Percentiles rank a stretch among this genome's conserved stretches.
These are phyloP conservation scores for Venustampulla echinocandica DNA, from an alignment of 495 filamentous ascomycete species.

Conservation along the genomic window DNA sequence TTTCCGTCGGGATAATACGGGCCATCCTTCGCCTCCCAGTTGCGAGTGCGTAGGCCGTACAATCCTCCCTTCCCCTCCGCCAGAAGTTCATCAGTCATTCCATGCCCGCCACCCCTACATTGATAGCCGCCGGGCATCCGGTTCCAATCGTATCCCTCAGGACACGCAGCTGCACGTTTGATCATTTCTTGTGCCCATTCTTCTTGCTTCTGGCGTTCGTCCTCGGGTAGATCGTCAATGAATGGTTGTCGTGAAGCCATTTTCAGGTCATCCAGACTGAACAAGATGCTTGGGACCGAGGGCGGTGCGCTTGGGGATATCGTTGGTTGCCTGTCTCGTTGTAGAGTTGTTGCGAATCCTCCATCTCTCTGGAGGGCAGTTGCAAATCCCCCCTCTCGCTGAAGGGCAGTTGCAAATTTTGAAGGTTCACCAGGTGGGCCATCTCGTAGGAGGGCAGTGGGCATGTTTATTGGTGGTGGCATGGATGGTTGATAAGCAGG, in stretches of 20 bases:
- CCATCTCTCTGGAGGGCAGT: too few species aligned
- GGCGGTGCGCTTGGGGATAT: not conserved
- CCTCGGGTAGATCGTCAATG: not conserved
- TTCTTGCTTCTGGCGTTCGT: constrained; percentile 1
- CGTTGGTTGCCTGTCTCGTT: too few species aligned
- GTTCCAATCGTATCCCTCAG: not conserved
- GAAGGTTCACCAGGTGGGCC: too few species aligned
- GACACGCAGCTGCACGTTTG: not conserved
- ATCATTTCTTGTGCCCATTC: constrained; percentile 6
- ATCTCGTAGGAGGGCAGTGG: too few species aligned
- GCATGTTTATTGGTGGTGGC: too few species aligned
- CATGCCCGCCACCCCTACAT: constrained; percentile 8
- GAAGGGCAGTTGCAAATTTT: too few species aligned
- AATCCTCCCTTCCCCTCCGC: constrained; percentile 9
- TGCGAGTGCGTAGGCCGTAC: not conserved
- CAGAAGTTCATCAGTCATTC: constrained; percentile 7
- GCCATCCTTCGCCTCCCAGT: not conserved
- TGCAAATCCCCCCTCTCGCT: too few species aligned
- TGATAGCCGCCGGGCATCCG: constrained; percentile 2
- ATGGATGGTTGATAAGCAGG: too few species aligned
- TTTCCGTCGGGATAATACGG: not conserved
- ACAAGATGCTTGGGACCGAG: not conserved
- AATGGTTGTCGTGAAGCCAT: not conserved
- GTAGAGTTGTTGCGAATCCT: too few species aligned
- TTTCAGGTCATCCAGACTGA: not conserved